Base-by-base conservation (phyloP, 345 rosid genomes). In the Brassica rapa region DNA sequence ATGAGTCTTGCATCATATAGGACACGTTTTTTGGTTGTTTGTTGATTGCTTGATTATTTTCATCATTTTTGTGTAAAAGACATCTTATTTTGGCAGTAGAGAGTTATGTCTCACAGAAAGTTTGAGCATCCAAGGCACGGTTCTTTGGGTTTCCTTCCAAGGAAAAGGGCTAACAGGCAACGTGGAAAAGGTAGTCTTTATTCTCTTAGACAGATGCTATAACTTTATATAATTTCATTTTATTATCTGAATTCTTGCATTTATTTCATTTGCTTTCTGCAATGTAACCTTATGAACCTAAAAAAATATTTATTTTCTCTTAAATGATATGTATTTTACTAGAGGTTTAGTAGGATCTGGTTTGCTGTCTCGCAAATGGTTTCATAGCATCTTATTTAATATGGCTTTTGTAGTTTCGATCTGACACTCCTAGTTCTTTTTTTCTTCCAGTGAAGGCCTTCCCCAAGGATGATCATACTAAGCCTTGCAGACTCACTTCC, bases 101-200 rank as follows among this genome's bases (percentile, higher is more conserved):
- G 59, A 78, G 62, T 4, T 29, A 92, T 92, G 97, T 94, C 97
- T 77, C 98, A 94, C 82, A 86, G 98, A 76, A 93, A 93, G 87
- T 90, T 93, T 87, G 94, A 93, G 83, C 96, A 93, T 85, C 96
- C 94, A n/a, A 86, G 97, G 72, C 97, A 91, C 61, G 98, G 97
- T 35, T 93, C 98, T 53, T 76, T 93, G 79, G 98, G 98, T 62
- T 93, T 93, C 73, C 96, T 93, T 72, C 97, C 96, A 6, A 88
- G 96, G 85, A 91, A 93, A 79, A 82, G 98, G 62, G 88, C 96
- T 53, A 64, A 87, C 53, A 88, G 94, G 25, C 97, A 90, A 57
- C 85, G 94, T 43, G 98, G 98, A 68, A 94, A 89, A 90, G 97
- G 98, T 92, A 24, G 12, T 10, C 27, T 2, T 56, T 37, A 0